Percentiles rank a stretch among this genome's conserved stretches.
Conservation (phyloP, 768 basidiomycete genomes). For the Suillus subluteus region DNA sequence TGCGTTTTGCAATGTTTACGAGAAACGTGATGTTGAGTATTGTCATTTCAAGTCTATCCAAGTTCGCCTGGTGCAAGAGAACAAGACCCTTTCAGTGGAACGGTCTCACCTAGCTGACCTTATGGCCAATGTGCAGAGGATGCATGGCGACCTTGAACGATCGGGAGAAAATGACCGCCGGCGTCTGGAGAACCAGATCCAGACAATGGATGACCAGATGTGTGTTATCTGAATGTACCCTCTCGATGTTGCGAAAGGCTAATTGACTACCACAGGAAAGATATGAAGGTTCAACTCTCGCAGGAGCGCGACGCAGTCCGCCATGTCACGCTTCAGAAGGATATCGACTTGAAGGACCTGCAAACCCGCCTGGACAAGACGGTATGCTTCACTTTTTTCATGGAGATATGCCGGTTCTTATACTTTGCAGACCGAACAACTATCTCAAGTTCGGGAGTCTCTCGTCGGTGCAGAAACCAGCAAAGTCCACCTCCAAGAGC, state of each 20-base stretch:
- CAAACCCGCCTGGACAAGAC: constrained; percentile 71
- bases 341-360: constrained; percentile 77
- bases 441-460: constrained; percentile 69
- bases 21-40: constrained; percentile 9
- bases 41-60: constrained; percentile 66
- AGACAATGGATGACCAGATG: constrained; percentile 80
- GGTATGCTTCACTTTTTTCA: constrained; percentile 44
- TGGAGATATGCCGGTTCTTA: constrained; percentile 15
- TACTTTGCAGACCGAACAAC: constrained; percentile 56
- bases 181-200: constrained; percentile 78
- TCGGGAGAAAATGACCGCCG: constrained; percentile 82
- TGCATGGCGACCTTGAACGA: constrained; percentile 86
- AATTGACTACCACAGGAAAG: constrained; percentile 55
- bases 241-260: constrained; percentile 6
- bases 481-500: constrained; percentile 78
- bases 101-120: constrained; percentile 85
- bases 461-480: constrained; percentile 76
- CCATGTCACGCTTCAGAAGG: constrained; percentile 78
- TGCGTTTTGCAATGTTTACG: constrained; percentile 33
- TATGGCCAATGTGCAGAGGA: constrained; percentile 87
- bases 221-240: constrained; percentile 38
- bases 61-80: constrained; percentile 81
- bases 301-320: constrained; percentile 77
- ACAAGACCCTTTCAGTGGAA: constrained; percentile 77
- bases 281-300: constrained; percentile 66